Percentiles rank a stretch among this genome's conserved stretches.
Evolutionary conservation across 768 basidiomycete species (phyloP).

Genomic region (Mycena amicta): DNA sequence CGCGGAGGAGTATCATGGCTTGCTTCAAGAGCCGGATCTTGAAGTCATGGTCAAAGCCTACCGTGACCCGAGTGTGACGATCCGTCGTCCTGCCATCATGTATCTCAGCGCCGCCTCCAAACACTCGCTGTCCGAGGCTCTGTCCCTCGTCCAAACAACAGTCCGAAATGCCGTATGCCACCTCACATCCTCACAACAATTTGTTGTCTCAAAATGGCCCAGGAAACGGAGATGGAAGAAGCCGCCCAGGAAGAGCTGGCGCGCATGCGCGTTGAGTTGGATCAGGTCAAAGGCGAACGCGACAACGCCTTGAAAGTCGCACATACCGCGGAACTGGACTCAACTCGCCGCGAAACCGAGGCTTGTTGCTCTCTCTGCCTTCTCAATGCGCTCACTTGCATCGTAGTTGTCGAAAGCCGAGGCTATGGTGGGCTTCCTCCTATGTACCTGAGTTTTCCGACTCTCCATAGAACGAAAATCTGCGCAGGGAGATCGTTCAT

Average conservation of each 20-base stretch:
- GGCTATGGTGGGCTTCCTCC: too few species aligned
- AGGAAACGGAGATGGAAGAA: slow-evolving; percentile 63
- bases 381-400: too few species aligned
- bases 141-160: slow-evolving; percentile 19
- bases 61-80: not conserved
- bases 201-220: too few species aligned
- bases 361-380: too few species aligned
- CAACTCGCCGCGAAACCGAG: slow-evolving; percentile 47
- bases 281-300: slow-evolving; percentile 52
- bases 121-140: slow-evolving; percentile 12
- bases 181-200: not conserved
- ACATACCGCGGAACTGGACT: slow-evolving; percentile 47
- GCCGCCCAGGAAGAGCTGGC: slow-evolving; percentile 56
- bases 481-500: slow-evolving; percentile 65
- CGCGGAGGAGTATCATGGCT: slow-evolving; percentile 35
- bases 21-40: slow-evolving; percentile 8
- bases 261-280: slow-evolving; percentile 46
- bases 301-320: slow-evolving; percentile 50
- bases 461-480: slow-evolving; percentile 46
- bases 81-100: slow-evolving; percentile 1
- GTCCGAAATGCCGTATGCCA: slow-evolving; percentile 15
- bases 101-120: slow-evolving; percentile 12
- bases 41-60: not conserved
- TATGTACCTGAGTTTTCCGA: too few species aligned
- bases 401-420: slow-evolving; percentile 51